These are phyloP conservation scores for Plasmopara muralis DNA, from an alignment of 352 stramenopile genomes.

Conservation along the genomic window DNA sequence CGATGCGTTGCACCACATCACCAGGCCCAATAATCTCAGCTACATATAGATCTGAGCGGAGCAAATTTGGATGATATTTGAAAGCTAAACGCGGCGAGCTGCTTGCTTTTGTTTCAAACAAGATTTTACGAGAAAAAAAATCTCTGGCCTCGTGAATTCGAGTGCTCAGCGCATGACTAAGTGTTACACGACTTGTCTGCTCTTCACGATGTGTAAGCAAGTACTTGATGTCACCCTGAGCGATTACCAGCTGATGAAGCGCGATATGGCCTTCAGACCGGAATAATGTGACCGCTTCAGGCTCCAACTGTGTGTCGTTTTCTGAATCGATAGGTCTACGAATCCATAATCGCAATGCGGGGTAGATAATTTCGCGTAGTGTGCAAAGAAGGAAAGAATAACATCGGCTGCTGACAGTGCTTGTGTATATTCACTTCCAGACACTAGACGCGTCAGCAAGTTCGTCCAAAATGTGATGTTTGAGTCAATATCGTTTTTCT, in stretches of 20 bases:
- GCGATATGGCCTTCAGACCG: conserved; percentile 59
- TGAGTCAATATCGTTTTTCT: conserved; percentile 41
- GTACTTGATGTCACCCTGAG: conserved; percentile 48
- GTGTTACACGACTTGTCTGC: conserved; percentile 54
- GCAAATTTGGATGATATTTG: conserved; percentile 49
- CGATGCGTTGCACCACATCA: conserved; percentile 48
- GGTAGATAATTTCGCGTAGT: conserved; percentile 54
- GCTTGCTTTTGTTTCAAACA: conserved; percentile 38
- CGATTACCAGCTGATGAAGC: conserved; percentile 56
- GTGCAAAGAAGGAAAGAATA: conserved; percentile 47
- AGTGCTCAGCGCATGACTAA: conserved; percentile 65
- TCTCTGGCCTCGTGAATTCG: conserved; percentile 45
- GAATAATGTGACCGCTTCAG: conserved; percentile 37
- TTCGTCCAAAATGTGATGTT: conserved; percentile 62
- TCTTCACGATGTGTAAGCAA: conserved; percentile 44
- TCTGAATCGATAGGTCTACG: conserved; percentile 44
- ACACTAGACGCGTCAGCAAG: conserved; percentile 37
- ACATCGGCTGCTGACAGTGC: conserved; percentile 41
- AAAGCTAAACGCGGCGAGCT: conserved; percentile 29
- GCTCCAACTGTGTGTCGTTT: conserved; percentile 59
- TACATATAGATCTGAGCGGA: conserved; percentile 66
- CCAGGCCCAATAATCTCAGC: conserved; percentile 62
- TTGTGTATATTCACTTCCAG: conserved; percentile 23
- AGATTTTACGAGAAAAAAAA: conserved; percentile 66
- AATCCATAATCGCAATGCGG: conserved; percentile 43